A percentile compares a stretch with the other conserved stretches of the same genome.
These are phyloP conservation scores for Cercospora canescens DNA, from an alignment of 2,329 filamentous ascomycete species.

Conservation along the genomic window DNA sequence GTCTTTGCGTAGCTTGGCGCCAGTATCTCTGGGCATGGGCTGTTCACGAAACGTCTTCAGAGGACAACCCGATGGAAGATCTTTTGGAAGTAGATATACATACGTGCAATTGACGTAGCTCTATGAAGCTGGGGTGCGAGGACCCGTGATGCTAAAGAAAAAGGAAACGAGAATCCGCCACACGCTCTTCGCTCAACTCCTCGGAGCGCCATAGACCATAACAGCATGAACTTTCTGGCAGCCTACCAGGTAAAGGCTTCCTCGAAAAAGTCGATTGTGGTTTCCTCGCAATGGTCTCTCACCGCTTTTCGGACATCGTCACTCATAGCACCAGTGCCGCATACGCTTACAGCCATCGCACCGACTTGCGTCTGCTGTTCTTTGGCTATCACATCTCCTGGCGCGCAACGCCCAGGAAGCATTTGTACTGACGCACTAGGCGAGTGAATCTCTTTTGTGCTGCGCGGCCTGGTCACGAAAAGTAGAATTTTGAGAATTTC, in stretches of 20 bases:
- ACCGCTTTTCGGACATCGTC: constrained; percentile 73
- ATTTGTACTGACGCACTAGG: constrained; percentile 82
- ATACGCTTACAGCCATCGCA: constrained; percentile 84
- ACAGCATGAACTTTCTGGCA: background rate
- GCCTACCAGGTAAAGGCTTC: constrained; percentile 69
- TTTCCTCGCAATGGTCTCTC: constrained; percentile 62
- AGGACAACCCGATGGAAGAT: background rate
- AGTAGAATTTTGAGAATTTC: constrained; percentile 84
- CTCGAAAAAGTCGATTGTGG: constrained; percentile 75
- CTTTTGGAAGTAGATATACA: background rate
- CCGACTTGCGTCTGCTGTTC: constrained; percentile 82
- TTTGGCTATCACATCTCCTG: constrained; percentile 73
- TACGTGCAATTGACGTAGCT: background rate
- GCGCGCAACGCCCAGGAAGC: constrained; percentile 85
- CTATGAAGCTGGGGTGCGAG: background rate
- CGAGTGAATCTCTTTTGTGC: constrained; percentile 76
- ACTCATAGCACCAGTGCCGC: constrained; percentile 70
- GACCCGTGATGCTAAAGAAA: background rate
- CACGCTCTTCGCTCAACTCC: background rate
- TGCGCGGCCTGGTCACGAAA: constrained; percentile 85
- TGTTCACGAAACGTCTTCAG: background rate
- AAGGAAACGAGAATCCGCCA: background rate
- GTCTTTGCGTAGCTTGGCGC: background rate
- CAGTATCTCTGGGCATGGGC: background rate
- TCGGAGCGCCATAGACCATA: background rate